These are phyloP conservation scores for Solanum hybrid DNA, from an alignment of 305 asterid species.

Conservation along the genomic window DNA sequence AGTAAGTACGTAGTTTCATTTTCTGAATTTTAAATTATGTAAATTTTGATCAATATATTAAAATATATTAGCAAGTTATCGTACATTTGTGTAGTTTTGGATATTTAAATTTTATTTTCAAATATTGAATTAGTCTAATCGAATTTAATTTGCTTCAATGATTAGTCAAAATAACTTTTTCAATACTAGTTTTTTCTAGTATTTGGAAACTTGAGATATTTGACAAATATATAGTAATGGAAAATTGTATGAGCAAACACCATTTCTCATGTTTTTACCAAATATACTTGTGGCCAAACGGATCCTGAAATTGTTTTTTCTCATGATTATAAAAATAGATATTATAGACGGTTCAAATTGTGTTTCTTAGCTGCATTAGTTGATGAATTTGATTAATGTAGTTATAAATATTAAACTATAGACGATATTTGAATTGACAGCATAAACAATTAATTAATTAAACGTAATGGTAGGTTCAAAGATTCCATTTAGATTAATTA, in stretches of 20 bases:
- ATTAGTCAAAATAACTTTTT: too few relatives aligned
- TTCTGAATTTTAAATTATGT: neutral
- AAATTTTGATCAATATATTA: neutral
- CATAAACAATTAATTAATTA: neutral
- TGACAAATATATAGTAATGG: too few relatives aligned
- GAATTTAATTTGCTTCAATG: neutral
- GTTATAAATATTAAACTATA: neutral
- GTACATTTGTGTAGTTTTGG: neutral
- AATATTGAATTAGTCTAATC: neutral
- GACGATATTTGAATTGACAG: neutral
- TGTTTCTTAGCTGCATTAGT: neutral
- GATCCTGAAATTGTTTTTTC: too few relatives aligned
- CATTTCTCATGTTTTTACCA: too few relatives aligned
- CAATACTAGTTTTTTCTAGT: neutral
- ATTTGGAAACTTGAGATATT: neutral
- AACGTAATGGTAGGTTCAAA: neutral
- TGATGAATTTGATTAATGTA: neutral
- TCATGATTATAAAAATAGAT: neutral
- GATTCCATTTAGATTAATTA: slow-evolving; percentile 10
- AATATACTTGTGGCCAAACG: neutral
- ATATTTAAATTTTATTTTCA: neutral
- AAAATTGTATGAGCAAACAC: neutral
- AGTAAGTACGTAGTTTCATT: neutral
- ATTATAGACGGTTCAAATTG: neutral
- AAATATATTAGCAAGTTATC: neutral